Conservation (phyloP, 345 rosid species). For the Acer negundo region DNA sequence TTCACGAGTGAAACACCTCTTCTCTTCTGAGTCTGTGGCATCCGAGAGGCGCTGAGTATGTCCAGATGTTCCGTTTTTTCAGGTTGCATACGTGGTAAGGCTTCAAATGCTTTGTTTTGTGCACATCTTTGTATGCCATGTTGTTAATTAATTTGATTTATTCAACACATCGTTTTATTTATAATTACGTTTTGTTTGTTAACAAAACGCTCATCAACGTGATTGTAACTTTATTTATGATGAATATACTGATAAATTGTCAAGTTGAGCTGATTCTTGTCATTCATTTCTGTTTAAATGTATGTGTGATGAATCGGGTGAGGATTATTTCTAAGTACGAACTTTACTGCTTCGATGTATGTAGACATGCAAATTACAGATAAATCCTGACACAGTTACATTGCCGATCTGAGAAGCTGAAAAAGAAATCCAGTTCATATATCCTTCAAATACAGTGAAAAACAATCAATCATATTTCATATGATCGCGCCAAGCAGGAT, state of each 20-base stretch:
- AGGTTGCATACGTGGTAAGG: constrained; percentile 21
- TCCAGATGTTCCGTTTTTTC: background rate
- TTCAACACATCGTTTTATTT: background rate
- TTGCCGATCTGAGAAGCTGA: no score
- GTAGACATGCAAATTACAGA: no score
- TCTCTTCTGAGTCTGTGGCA: constrained; percentile 22
- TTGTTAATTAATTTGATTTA: background rate
- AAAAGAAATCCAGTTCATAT: no score
- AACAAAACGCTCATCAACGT: background rate
- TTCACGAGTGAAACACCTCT: constrained; percentile 29
- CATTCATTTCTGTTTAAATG: background rate
- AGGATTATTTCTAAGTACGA: background rate
- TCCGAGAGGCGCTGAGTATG: constrained; percentile 18
- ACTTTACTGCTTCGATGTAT: no score
- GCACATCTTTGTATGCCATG: background rate
- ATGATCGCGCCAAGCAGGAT: no score
- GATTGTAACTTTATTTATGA: background rate
- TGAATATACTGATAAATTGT: background rate
- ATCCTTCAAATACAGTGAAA: no score
- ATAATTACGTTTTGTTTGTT: background rate
- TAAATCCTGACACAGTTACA: no score
- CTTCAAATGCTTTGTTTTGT: background rate
- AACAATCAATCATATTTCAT: no score
- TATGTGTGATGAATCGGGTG: background rate
- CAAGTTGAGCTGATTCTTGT: background rate